These are phyloP conservation scores for Podaxis rugospora DNA, from an alignment of 768 basidiomycete species.

Conservation along the genomic window DNA sequence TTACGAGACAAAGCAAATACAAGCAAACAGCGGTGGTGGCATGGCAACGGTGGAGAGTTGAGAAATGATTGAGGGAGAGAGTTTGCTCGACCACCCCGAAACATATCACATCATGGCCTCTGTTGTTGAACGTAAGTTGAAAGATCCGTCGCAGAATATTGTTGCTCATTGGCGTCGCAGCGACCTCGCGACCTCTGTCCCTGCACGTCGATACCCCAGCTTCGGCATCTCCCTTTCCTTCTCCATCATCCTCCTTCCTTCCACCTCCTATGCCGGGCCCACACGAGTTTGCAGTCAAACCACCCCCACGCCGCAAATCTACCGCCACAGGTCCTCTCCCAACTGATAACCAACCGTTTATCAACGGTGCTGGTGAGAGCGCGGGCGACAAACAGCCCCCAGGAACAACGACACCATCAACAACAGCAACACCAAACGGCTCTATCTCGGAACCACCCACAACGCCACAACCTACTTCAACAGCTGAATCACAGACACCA, in stretches of 20 bases:
- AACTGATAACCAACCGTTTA: too few species aligned
- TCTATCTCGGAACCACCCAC: slow-evolving; percentile 1
- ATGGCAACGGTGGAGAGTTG: not conserved
- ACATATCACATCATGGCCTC: not conserved
- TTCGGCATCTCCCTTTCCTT: slow-evolving; percentile 48
- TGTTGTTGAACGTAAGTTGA: not conserved
- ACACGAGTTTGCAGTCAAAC: slow-evolving; percentile 63
- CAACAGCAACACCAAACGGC: not conserved
- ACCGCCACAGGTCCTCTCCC: not conserved
- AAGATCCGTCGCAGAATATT: not conserved
- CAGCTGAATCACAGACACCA: not conserved
- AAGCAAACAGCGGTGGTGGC: not conserved
- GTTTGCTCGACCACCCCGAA: not conserved
- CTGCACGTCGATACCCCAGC: slow-evolving; percentile 24
- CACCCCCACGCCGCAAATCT: slow-evolving; percentile 23
- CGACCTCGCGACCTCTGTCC: slow-evolving; percentile 8
- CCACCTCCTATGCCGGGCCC: slow-evolving; percentile 63
- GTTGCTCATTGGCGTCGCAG: not conserved
- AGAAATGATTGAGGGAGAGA: not conserved
- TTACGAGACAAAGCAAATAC: not conserved
- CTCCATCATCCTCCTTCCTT: slow-evolving; percentile 62
- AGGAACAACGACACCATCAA: not conserved
- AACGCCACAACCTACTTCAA: slow-evolving; percentile 8
- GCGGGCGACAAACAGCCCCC: too few species aligned
- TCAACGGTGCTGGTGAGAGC: too few species aligned